A percentile compares a stretch with the other conserved stretches of the same genome.
These are phyloP conservation scores for Daldinia sp. DNA, from an alignment of 2,329 filamentous ascomycete genomes.

Conservation along the genomic window DNA sequence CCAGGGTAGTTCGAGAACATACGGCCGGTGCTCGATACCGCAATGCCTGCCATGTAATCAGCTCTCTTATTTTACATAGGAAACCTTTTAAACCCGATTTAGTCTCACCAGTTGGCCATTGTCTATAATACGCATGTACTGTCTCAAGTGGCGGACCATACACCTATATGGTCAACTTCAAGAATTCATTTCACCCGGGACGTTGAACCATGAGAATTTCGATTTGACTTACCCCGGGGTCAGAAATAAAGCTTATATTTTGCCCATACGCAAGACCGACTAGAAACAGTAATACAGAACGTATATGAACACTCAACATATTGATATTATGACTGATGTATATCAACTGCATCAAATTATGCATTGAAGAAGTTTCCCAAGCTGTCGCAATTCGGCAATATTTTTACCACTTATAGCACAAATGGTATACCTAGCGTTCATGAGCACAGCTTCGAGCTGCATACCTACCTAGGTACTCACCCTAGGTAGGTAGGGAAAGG, in stretches of 20 bases:
- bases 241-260: constrained; percentile 41
- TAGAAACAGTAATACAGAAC: not conserved
- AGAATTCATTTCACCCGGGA: not conserved
- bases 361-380: not conserved
- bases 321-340: not conserved
- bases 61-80: not conserved
- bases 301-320: not conserved
- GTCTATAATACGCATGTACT: constrained; percentile 63
- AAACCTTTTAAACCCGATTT: not conserved
- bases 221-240: constrained; percentile 37
- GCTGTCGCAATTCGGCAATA: not conserved
- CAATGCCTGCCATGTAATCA: constrained; percentile 54
- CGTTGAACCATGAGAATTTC: too few species aligned
- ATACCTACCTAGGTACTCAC: too few species aligned
- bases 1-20: constrained; percentile 65
- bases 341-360: not conserved
- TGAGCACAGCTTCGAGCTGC: not conserved
- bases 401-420: not conserved
- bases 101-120: constrained; percentile 57
- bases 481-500: too few species aligned
- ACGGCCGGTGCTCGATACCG: constrained; percentile 62
- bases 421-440: not conserved
- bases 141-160: constrained; percentile 60
- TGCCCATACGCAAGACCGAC: not conserved
- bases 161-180: constrained; percentile 23